Base-by-base conservation (phyloP, 768 basidiomycete genomes). In the Boletellus sp. region DNA sequence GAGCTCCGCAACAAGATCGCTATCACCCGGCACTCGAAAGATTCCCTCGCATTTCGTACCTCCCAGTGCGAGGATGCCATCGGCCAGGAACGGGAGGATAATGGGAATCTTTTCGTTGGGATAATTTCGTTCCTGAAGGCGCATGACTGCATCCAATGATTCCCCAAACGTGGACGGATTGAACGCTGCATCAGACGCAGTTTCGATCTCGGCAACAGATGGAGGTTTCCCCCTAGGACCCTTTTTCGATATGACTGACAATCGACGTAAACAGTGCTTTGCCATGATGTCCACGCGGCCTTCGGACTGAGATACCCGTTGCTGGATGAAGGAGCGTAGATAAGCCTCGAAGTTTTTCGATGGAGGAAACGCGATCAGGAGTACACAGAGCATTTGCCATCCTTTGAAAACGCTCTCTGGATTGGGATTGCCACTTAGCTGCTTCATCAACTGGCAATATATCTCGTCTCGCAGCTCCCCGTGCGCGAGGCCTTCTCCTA, bases 151-250 rank as follows among this genome's bases (percentile, higher is more conserved):
- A 54, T 89, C 88, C 12, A 97, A 75, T 0, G 90, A 85, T 72
- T 94, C 92, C 13, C 93, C 92, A 60, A 96, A 97, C 1, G 89
- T 93, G 1, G 91, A 94, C 0, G 94, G 92, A 55, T 94, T 89
- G 72, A 96, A 97, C 8, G 94, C 93, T 23, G 93, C 92, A 59
- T 94, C 91, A 81, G 89, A 87, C 19, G 94, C 94, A 2, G 87
- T 90, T 71, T 95, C 93, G 49, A 97, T 95, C 70, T 97, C 94
- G 10, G 84, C 77, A 20, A 82, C 70, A 2, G 83, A 80, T 3
- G 94, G 89, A 1, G 90, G 78, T 61, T 91, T 92, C 2, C 92
- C 91, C 56, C 90, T 75, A 0, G 91, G 90, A 0, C 94, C 93
- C 62, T 89, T 92, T 67, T 83, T 83, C 4, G 90, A 77, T 47